These are phyloP conservation scores for Endocalyx cinctus DNA, from an alignment of 2,329 filamentous ascomycete species.

Conservation along the genomic window DNA sequence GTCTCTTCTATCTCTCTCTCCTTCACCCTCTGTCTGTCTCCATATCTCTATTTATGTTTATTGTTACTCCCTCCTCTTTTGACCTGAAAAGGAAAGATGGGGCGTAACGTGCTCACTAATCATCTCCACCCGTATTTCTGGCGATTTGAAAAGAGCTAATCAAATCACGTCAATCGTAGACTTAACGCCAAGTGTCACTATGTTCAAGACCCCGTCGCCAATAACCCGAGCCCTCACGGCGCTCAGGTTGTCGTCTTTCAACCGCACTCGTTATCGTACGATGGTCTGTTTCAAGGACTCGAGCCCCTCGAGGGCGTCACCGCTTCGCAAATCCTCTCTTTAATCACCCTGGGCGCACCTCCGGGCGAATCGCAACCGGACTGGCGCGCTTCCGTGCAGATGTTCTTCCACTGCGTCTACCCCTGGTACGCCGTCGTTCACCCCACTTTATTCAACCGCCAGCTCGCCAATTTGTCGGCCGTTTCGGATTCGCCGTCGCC, in stretches of 20 bases:
- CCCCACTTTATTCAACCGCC: conserved; percentile 32
- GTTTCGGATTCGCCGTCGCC: conserved; percentile 12
- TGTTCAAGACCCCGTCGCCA: conserved; percentile 20
- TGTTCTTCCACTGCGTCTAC: conserved; percentile 38
- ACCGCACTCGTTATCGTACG: conserved; percentile 21
- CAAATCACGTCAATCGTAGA: too few species aligned
- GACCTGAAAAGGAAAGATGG: too few species aligned
- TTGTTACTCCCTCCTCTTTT: too few species aligned
- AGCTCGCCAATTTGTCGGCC: conserved; percentile 19
- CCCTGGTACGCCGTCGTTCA: conserved; percentile 38
- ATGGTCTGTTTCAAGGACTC: conserved; percentile 20
- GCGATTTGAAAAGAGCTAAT: too few species aligned
- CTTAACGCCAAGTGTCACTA: conserved; percentile 30
- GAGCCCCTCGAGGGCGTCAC: conserved; percentile 31
- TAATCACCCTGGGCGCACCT: conserved; percentile 28
- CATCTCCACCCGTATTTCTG: too few species aligned
- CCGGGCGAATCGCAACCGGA: conserved; percentile 20
- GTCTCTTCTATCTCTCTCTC: conserved; percentile 1
- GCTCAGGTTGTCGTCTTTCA: conserved; percentile 25
- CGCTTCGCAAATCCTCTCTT: conserved; percentile 33
- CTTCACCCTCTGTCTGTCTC: too few species aligned
- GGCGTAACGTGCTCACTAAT: too few species aligned
- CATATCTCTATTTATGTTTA: too few species aligned
- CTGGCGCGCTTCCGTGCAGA: conserved; percentile 33
- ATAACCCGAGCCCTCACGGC: conserved; percentile 17